Conservation (phyloP, 2,329 filamentous ascomycete species). For the Chaetomium sp. region DNA sequence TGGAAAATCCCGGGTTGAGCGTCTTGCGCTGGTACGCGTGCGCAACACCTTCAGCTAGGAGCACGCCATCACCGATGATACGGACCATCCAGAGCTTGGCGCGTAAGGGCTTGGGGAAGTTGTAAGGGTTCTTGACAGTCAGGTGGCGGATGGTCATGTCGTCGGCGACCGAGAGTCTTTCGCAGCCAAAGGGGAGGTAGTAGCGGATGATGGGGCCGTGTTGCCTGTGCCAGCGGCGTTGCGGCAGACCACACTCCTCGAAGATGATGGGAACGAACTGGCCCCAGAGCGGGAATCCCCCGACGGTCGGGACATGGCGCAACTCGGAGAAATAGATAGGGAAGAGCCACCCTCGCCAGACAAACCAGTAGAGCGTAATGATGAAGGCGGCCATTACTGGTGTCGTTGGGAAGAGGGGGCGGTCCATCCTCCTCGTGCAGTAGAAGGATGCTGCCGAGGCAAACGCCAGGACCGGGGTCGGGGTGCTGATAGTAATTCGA, state of each 20-base stretch:
- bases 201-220: conserved; percentile 49
- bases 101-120: conserved; percentile 37
- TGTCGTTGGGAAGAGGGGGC: background rate
- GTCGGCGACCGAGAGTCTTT: conserved; percentile 48
- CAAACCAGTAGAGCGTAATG: conserved; percentile 38
- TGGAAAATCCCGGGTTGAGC: conserved; percentile 31
- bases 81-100: conserved; percentile 47
- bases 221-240: conserved; percentile 46
- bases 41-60: conserved; percentile 47
- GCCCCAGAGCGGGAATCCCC: conserved; percentile 47
- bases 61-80: conserved; percentile 48
- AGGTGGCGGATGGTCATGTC: conserved; percentile 49
- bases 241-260: conserved; percentile 46
- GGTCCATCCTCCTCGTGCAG: conserved; percentile 34
- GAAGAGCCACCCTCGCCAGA: conserved; percentile 45
- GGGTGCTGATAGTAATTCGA: conserved; percentile 15
- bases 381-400: conserved; percentile 21
- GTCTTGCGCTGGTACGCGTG: conserved; percentile 44
- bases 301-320: conserved; percentile 47
- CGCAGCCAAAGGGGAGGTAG: conserved; percentile 50
- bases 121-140: conserved; percentile 47
- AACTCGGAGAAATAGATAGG: conserved; percentile 48
- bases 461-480: conserved; percentile 7
- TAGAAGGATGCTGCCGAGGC: background rate
- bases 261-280: conserved; percentile 47